A percentile compares a stretch with the other conserved stretches of the same genome.
Conservation (phyloP, 1,139 yeast genomes). For the Scheffersomyces illinoinensis region DNA sequence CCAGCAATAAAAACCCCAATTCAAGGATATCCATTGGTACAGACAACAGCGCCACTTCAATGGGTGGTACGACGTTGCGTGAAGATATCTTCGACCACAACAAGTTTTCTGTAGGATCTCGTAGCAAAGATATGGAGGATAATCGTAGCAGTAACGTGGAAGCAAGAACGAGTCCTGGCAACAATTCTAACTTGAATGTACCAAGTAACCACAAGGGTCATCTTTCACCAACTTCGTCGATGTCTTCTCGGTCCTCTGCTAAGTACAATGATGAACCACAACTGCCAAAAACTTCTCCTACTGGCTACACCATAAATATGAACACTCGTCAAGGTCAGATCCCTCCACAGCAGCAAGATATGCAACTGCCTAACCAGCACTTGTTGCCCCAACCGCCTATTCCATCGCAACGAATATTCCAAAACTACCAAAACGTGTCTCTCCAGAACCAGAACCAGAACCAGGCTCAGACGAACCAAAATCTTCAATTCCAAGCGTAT, state of each 20-base stretch:
- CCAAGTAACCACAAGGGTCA: conserved; percentile 12
- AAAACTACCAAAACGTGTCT: conserved; percentile 11
- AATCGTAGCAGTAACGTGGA: conserved; percentile 1
- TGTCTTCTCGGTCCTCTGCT: conserved; percentile 33
- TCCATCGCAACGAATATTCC: conserved; percentile 14
- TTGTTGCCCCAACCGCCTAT: conserved; percentile 12
- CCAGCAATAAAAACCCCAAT: conserved; percentile 1
- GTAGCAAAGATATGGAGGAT: not conserved
- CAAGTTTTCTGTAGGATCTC: conserved; percentile 1
- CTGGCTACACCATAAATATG: conserved; percentile 16
- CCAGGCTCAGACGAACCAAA: conserved; percentile 8
- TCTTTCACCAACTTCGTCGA: conserved; percentile 38
- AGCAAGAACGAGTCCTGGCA: conserved; percentile 3
- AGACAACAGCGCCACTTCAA: conserved; percentile 11
- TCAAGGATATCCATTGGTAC: conserved; percentile 2
- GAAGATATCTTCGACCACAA: conserved; percentile 45
- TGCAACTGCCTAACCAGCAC: conserved; percentile 12
- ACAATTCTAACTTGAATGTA: conserved; percentile 9
- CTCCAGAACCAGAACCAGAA: conserved; percentile 11
- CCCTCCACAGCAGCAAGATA: conserved; percentile 10
- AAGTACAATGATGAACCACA: conserved; percentile 40
- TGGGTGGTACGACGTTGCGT: conserved; percentile 25
- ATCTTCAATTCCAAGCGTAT: conserved; percentile 1
- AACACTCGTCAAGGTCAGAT: conserved; percentile 5
- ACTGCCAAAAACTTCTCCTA: conserved; percentile 46